Evolutionary conservation across 106 monocot species (phyloP).

Genomic region (Allium fistulosum): DNA sequence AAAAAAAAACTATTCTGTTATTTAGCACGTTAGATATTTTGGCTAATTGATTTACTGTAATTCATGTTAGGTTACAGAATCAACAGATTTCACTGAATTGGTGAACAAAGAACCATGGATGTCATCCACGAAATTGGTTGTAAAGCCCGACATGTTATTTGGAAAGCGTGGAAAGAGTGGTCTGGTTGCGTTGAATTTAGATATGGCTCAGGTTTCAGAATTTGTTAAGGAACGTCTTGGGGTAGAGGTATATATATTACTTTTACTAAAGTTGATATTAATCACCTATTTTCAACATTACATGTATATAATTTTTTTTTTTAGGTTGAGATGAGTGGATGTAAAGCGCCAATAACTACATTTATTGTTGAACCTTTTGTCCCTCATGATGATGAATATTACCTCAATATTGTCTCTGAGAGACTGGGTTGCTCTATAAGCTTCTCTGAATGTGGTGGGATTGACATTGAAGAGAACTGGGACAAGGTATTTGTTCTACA

Average conservation of each 20-base stretch:
- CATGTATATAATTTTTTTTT: background rate
- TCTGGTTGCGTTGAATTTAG: conserved; percentile 75
- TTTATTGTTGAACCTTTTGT: conserved; percentile 94
- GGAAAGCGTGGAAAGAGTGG: conserved; percentile 98
- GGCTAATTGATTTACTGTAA: background rate
- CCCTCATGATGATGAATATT: conserved; percentile 81
- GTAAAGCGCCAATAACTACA: conserved; percentile 89
- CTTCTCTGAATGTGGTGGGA: conserved; percentile 95
- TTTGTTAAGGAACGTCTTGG: conserved; percentile 84
- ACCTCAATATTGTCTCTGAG: conserved; percentile 82
- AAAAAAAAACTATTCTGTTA: too few species aligned
- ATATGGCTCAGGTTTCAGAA: conserved; percentile 65
- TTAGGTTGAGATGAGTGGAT: conserved; percentile 94
- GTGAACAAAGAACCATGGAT: conserved; percentile 67
- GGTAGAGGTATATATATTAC: conserved; percentile 46
- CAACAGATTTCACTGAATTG: conserved; percentile 64
- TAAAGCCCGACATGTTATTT: conserved; percentile 97
- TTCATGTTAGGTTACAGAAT: conserved; percentile 45
- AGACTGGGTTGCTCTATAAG: conserved; percentile 80
- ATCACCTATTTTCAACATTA: background rate
- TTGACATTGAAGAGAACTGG: conserved; percentile 97
- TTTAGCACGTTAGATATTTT: too few species aligned
- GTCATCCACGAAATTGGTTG: conserved; percentile 74
- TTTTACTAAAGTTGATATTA: background rate
- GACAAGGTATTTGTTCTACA: conserved; percentile 46